Base-by-base conservation (phyloP, 108 stramenopile genomes). In the Cyclostephanos tholiformis region DNA sequence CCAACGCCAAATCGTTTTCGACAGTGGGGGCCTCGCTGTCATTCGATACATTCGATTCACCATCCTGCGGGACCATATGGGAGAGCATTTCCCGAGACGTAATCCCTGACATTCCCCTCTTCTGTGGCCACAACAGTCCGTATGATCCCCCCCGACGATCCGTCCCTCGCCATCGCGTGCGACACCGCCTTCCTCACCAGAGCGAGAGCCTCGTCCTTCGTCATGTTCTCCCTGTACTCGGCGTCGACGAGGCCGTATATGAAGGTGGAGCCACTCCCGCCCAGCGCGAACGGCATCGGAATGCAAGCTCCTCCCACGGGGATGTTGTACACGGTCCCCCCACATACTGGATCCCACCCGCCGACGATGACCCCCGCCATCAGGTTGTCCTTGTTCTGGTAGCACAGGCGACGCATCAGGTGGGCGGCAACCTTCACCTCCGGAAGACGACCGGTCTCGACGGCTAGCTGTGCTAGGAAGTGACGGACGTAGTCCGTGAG, bases 121-220 rank as follows among this genome's bases (percentile, higher is more conserved):
- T 81, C 80, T 6, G 76, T 84, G 57, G 97, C 95, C 50, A 77
- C 78, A 57, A 96, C 88, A 14, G 97, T 96, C 55, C 99, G 85
- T 50, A 98, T 95, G 36, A 98, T 92, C 48, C 99, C 99, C 26
- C 99, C 99, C 29, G 93, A 95, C 32, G 89, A 89, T 30, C 97
- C 99, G 83, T 99, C 99, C 27, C 99, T 82, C 8, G 97, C 92
- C 99, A 99, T 99, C 50, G 99, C 99, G 87, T 98, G 99, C 32
- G 87, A 64, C 60, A 98, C 80, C 35, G 94, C 91, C 79, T 90
- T 93, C 72, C 88, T 93, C 50, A 92, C 94, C 65, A 97, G 77
- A 19, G 86, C 63, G 25, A 85, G 72, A 13, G 90, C 92, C 85
- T 97, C 97, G 26, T 97, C 87, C 50, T 88, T 82, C n/a, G 85